Percentiles rank a stretch among this genome's conserved stretches.
phyloP scores from a whole-genome alignment of 2,329 filamentous ascomycete genomes.

The Pseudogymnoascus sp. region DNA sequence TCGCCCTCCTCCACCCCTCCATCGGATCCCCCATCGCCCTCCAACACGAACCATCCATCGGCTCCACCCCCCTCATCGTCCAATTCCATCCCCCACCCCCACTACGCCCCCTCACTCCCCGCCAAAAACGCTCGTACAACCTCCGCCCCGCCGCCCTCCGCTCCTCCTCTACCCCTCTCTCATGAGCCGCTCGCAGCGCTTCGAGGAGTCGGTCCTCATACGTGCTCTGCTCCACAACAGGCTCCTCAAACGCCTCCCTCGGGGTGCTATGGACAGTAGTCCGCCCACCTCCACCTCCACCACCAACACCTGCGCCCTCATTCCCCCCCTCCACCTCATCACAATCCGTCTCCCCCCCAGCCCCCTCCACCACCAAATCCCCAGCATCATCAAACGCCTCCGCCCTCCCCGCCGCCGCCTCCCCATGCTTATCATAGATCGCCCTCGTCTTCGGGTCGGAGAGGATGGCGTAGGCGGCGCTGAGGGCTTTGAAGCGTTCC shows the following conservation, averaged over 20 bases:
- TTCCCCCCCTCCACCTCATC: background rate
- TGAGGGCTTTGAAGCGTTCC: too few species aligned
- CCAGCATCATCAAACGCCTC: background rate
- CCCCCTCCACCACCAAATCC: background rate
- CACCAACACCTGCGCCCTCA: too few species aligned
- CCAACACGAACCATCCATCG: background rate
- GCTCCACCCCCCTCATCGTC: background rate
- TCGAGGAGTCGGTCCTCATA: background rate
- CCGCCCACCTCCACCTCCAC: background rate
- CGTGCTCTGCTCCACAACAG: background rate
- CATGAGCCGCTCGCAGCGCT: background rate
- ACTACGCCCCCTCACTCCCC: background rate
- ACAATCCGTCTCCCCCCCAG: background rate
- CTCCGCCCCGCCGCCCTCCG: background rate
- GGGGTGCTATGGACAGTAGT: too few species aligned
- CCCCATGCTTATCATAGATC: constrained; percentile 83
- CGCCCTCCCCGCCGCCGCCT: background rate
- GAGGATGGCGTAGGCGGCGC: too few species aligned
- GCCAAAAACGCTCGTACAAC: background rate
- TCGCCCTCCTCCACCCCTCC: background rate
- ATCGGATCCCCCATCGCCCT: background rate
- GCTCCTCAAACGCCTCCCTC: background rate
- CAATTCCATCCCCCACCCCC: background rate
- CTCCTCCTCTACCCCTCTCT: background rate
- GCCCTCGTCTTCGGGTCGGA: constrained; percentile 97